Base-by-base conservation (phyloP, 768 basidiomycete species). In the Amanita brunnescens region DNA sequence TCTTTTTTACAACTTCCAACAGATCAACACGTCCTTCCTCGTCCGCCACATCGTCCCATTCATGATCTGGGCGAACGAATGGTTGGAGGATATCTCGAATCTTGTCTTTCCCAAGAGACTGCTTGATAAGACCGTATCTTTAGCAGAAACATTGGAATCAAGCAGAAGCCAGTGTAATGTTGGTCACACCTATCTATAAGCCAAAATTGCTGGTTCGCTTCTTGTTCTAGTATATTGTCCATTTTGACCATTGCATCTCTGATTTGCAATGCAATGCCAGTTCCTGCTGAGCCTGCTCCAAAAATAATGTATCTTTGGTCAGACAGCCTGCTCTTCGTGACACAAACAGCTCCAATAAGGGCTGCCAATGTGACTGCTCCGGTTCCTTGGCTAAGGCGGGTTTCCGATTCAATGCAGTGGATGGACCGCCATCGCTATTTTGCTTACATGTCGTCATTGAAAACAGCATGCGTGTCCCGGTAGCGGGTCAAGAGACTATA, bases 171-270 rank as follows among this genome's bases (percentile, higher is more conserved):
- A 52, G 3, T 67, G 65, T 18, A n/a, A n/a, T n/a, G n/a, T n/a
- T n/a, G n/a, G n/a, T n/a, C n/a, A n/a, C 66, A 71, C 53, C 71
- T 73, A 63, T 93, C 90, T 37, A 91, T 70, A 54, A 91, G 70
- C 71, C 77, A 91, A 67, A 93, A 91, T 37, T 70, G 67, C 29
- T 64, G 63, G 56, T 77, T 82, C 0, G 88, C 89, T 40, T 86
- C 80, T 10, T 74, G 74, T 5, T 61, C 55, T 32, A 47, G 47
- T n/a, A n/a, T n/a, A n/a, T n/a, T n/a, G n/a, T n/a, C n/a, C n/a
- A n/a, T n/a, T n/a, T n/a, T n/a, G n/a, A n/a, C n/a, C n/a, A n/a
- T n/a, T n/a, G n/a, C n/a, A n/a, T n/a, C n/a, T n/a, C n/a, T n/a
- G n/a, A n/a, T n/a, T n/a, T n/a, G n/a, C n/a, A n/a, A n/a, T n/a